These are phyloP conservation scores for Dioscorea zingiberensis DNA, from an alignment of 106 monocot genomes.

Conservation along the genomic window DNA sequence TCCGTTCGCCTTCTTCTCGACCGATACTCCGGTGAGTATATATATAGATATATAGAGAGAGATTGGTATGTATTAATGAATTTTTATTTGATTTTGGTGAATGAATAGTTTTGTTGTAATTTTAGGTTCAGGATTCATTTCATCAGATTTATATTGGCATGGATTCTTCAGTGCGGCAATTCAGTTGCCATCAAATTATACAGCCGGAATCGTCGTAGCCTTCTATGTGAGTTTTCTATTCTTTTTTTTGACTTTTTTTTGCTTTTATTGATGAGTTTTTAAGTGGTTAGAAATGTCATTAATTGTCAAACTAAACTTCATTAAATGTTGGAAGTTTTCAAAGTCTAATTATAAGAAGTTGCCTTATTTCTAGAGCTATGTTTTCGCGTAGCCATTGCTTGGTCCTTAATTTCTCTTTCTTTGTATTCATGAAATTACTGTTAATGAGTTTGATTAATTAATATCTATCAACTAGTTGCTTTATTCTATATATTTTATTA, in stretches of 20 bases:
- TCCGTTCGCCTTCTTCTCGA: constrained; percentile 58
- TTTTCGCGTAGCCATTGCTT: neutral
- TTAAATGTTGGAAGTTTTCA: neutral
- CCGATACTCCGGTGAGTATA: constrained; percentile 30
- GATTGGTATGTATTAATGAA: neutral
- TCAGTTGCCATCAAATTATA: constrained; percentile 61
- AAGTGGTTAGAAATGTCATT: neutral
- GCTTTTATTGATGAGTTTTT: neutral
- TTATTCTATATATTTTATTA: no score
- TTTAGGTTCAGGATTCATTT: constrained; percentile 62
- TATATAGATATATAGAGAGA: neutral
- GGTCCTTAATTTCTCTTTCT: neutral
- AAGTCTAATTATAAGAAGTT: neutral
- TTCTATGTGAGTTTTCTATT: constrained; percentile 44
- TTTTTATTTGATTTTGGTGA: neutral
- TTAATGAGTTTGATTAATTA: no score
- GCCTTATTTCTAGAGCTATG: neutral
- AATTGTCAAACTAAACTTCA: neutral
- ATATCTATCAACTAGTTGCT: no score
- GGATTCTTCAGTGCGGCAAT: constrained; percentile 68
- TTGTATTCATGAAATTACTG: neutral
- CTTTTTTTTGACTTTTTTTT: neutral
- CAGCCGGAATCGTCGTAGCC: constrained; percentile 67
- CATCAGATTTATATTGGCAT: constrained; percentile 41
- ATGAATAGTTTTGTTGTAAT: neutral